phyloP scores from a whole-genome alignment of 1,284 basidiomycete genomes.

The Cystobasidium slooffiae region DNA sequence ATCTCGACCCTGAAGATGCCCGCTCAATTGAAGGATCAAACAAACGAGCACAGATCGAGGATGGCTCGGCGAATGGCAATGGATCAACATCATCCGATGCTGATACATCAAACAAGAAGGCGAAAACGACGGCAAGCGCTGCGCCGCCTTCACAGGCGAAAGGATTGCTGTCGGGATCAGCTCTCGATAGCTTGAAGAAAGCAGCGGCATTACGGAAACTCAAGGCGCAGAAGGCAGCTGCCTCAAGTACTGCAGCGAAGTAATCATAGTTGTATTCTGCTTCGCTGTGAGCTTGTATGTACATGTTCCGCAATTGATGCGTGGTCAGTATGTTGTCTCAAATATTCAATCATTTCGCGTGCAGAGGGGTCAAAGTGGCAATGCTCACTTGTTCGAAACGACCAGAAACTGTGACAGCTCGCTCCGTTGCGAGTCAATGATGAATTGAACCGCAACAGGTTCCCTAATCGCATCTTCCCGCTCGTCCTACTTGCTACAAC shows the following conservation, averaged over 20 bases:
- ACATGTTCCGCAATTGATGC: too few relatives aligned
- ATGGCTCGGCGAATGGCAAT: neutral
- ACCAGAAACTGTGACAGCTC: too few relatives aligned
- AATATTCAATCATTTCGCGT: too few relatives aligned
- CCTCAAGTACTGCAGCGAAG: conserved; percentile 7
- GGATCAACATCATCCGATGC: neutral
- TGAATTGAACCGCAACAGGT: too few relatives aligned
- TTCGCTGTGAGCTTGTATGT: neutral
- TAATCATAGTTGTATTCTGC: neutral
- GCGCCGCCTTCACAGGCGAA: conserved; percentile 12
- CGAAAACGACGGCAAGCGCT: neutral
- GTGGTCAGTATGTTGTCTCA: too few relatives aligned
- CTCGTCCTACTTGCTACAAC: neutral
- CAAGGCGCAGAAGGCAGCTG: conserved; percentile 33
- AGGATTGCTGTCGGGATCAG: conserved; percentile 39
- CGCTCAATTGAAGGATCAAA: conserved; percentile 16
- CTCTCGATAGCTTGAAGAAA: conserved; percentile 41
- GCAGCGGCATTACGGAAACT: conserved; percentile 40
- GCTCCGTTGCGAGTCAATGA: too few relatives aligned
- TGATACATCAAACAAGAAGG: conserved; percentile 7
- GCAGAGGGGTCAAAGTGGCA: too few relatives aligned
- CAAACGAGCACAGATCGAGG: conserved; percentile 20
- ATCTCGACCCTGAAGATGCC: conserved; percentile 25
- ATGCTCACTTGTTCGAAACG: too few relatives aligned
- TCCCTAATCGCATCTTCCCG: too few relatives aligned